Conservation (phyloP, 768 basidiomycete genomes). For the Agaricus blazei region DNA sequence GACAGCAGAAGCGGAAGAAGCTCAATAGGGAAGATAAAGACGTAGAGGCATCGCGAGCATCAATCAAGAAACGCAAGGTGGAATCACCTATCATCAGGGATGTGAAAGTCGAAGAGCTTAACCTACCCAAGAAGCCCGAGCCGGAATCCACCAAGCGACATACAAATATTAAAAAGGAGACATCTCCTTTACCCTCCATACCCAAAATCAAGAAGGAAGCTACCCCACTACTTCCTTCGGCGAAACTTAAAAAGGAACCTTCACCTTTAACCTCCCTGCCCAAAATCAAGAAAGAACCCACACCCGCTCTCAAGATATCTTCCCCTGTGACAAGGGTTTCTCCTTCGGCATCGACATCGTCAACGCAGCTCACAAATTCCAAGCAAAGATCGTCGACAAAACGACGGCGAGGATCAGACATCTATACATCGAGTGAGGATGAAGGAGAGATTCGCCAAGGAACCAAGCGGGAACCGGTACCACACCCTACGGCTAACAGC, state of each 20-base stretch:
- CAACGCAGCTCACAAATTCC: conserved; percentile 7
- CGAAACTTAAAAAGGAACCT: neutral
- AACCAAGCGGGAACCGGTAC: neutral
- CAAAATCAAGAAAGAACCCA: conserved; percentile 8
- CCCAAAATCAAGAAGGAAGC: too few relatives aligned
- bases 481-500: neutral
- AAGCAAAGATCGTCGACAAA: conserved; percentile 21
- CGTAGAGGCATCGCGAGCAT: conserved; percentile 15
- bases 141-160: conserved; percentile 1
- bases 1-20: conserved; percentile 37
- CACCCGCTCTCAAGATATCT: neutral
- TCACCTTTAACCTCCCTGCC: conserved; percentile 19
- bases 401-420: conserved; percentile 48
- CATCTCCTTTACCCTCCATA: conserved; percentile 12
- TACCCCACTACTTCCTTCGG: neutral
- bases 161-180: conserved; percentile 3
- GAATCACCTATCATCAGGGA: neutral
- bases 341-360: conserved; percentile 1
- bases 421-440: conserved; percentile 66
- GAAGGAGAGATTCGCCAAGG: conserved; percentile 32
- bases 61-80: conserved; percentile 11
- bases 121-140: conserved; percentile 32
- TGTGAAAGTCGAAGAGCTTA: conserved; percentile 1
- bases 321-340: conserved; percentile 13
- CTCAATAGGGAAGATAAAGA: conserved; percentile 24